Evolutionary conservation across 1,284 basidiomycete genomes (phyloP), one percentile per base, ranked within the genome.

Genomic region (Leccinum laetum): DNA sequence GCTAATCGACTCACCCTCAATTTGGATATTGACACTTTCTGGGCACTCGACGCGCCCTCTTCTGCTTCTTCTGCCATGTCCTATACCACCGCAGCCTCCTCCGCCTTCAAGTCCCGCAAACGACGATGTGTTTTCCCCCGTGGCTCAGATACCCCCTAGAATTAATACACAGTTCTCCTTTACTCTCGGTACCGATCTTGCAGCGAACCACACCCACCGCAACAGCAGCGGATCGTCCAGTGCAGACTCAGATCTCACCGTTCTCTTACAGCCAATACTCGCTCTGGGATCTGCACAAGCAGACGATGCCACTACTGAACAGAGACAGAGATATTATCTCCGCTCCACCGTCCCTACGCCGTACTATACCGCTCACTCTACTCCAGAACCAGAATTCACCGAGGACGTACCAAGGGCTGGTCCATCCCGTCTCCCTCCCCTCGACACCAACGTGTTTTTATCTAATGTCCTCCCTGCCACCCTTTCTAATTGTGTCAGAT

Each of bases 381-480:
- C 75, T 11, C 76, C 74, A 16, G 75, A 78, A 56, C 75, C 75
- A 55, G 65, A 66, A 32, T 58, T 60, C 29, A 56, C 57, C 24
- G 57, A 67, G 60, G 64, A 68, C 64, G 67, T 60, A 37, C 70
- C 66, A 65, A 67, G 60, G 65, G 67, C 76, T 63, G 74, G 76
- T 37, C 73, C 76, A 55, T 77, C 74, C 65, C 71, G 71, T 64
- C 69, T 73, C 14, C 74, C 68, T 39, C 52, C 37, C 10, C 69
- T 73, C 9, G 56, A 76, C 61, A 68, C 70, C 14, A 73, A 63
- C 62, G 57, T 75, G n/a, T 32, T 32, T n/a, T 10, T 61, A 29
- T 52, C 64, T n/a, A 24, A 39, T 10, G 26, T 63, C 41, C 41
- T 59, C 26, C 62, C 58, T 44, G 41, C 65, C 13, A 58, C 65